Base-by-base conservation (phyloP, 2,329 filamentous ascomycete species). In the Trichoderma aggressivum region DNA sequence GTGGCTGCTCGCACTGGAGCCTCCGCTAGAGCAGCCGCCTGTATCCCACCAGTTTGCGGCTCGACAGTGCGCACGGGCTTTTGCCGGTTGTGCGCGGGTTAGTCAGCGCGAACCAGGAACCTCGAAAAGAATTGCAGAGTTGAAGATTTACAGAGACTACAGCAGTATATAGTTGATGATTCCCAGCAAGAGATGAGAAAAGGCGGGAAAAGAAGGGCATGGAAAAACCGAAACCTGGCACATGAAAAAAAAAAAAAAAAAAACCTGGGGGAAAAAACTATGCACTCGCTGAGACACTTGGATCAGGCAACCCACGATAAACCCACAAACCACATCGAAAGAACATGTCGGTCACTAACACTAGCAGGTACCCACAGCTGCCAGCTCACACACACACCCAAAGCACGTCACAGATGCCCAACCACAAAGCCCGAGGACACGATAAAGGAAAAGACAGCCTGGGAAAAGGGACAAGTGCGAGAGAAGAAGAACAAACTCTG, bases 391-490 rank as follows among this genome's bases (percentile, higher is more conserved):
- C 60, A 70, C 60, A 63, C 60, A 63, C 59, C 67, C 34, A 36
- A 56, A 63, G 56, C 68, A 70, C 65, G 65, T 68, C 65, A 68
- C 65, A 68, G 65, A 64, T 62, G 53, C 59, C 68, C 65, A 68
- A 68, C 65, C 69, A 36, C 59, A 70, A 64, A 47, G 60, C 47
- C 30, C 60, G 26, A 70, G 11, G 30, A 43, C 30, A 16, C 21
- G 59, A 61, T 63, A 56, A n/a, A 30, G 28, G 24, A 8, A 50
- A 68, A 28, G 26, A 28, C 3, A 28, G 26, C 26, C 26, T 28
- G 26, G 18, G 24, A 18, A 32, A 32, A 26, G 7, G 21, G 47
- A 39, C 14, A 53, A n/a, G 14, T 11, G 12, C n/a, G 24, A 16
- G n/a, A 24, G 21, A 24, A 53, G n/a, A 53, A 11, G 24, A n/a